phyloP scores from a whole-genome alignment of 2,329 filamentous ascomycete species.

The Geosmithia flava region DNA sequence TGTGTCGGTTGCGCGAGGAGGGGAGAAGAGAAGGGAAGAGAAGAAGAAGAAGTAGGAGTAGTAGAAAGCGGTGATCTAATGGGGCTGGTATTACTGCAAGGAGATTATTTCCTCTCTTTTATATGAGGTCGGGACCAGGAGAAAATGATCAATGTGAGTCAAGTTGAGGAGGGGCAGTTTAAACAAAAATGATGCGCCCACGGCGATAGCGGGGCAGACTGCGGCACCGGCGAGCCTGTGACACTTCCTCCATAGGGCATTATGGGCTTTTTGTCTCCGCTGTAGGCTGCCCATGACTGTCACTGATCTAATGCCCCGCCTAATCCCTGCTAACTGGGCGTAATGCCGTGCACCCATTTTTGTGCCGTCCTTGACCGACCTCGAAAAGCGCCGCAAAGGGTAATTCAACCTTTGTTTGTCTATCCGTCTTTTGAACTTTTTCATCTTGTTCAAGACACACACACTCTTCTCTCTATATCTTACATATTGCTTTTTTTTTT shows the following conservation, averaged over 20 bases:
- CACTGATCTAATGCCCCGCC: neutral
- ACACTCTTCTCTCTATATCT: neutral
- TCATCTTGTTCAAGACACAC: neutral
- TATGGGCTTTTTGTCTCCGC: neutral
- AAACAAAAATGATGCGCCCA: neutral
- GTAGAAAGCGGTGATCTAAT: too few species aligned
- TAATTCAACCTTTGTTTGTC: conserved; percentile 2
- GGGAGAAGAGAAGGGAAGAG: neutral
- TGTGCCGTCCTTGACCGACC: conserved; percentile 15
- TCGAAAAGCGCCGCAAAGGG: conserved; percentile 3
- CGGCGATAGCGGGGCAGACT: conserved; percentile 1
- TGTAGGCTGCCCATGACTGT: neutral
- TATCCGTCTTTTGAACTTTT: neutral
- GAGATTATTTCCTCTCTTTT: too few species aligned
- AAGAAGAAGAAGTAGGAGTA: neutral
- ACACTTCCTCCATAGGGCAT: neutral
- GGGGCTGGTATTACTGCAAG: too few species aligned
- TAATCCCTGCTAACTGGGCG: neutral
- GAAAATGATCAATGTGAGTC: neutral
- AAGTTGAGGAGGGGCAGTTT: neutral
- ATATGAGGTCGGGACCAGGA: too few species aligned
- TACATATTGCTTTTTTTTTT: too few species aligned
- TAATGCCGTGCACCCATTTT: conserved; percentile 7
- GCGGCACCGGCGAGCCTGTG: neutral
- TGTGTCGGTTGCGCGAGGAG: neutral